Percentiles rank a stretch among this genome's conserved stretches.
Evolutionary conservation across 495 filamentous ascomycete species (phyloP).

Genomic region (Penicillium dipodomyicola): DNA sequence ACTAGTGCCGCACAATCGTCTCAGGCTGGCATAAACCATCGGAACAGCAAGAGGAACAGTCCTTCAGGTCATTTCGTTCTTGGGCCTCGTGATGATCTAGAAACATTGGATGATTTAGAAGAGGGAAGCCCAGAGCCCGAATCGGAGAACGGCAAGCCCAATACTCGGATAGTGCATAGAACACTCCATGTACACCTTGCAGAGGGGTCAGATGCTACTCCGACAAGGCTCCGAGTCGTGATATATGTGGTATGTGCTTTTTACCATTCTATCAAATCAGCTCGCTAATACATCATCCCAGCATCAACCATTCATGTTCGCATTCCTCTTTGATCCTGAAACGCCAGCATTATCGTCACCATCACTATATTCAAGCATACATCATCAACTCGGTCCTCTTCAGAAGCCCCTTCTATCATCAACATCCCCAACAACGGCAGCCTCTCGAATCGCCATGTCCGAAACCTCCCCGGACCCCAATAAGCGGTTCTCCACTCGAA

Average conservation of each 20-base stretch:
- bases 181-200: slow-evolving; percentile 48
- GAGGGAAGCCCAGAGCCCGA: slow-evolving; percentile 26
- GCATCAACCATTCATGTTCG: slow-evolving; percentile 86
- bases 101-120: slow-evolving; percentile 30
- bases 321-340: slow-evolving; percentile 75
- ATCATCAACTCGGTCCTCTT: slow-evolving; percentile 77
- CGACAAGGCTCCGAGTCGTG: slow-evolving; percentile 63
- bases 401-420: slow-evolving; percentile 66
- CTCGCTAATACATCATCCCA: slow-evolving; percentile 16
- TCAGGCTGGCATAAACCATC: not conserved
- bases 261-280: not conserved
- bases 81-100: slow-evolving; percentile 30
- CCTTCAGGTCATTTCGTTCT: slow-evolving; percentile 22
- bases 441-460: slow-evolving; percentile 44
- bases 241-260: slow-evolving; percentile 57
- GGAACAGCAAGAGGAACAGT: slow-evolving; percentile 5
- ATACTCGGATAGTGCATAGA: slow-evolving; percentile 47
- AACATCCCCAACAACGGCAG: slow-evolving; percentile 56
- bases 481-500: slow-evolving; percentile 27
- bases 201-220: slow-evolving; percentile 16
- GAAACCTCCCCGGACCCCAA: slow-evolving; percentile 27
- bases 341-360: slow-evolving; percentile 65
- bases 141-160: slow-evolving; percentile 23
- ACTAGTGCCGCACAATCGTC: slow-evolving; percentile 3
- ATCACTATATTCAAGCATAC: slow-evolving; percentile 75